Conservation (phyloP, 2,329 filamentous ascomycete species). For the Fusarium sp. region DNA sequence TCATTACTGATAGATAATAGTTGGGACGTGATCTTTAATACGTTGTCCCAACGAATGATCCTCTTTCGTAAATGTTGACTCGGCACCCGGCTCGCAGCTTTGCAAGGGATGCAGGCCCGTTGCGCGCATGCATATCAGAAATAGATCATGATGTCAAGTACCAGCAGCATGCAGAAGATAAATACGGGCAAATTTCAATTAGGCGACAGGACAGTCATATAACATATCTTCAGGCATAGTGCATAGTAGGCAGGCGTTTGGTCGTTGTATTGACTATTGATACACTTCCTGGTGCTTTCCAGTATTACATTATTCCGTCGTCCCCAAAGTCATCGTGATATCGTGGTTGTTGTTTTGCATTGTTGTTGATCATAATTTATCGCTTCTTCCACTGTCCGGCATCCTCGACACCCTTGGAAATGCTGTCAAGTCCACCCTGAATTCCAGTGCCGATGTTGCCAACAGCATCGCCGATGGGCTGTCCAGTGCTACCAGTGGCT, state of each 20-base stretch:
- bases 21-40: too few relatives aligned
- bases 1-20: too few relatives aligned
- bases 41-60: too few relatives aligned
- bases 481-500: conserved; percentile 65
- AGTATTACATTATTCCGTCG: conserved; percentile 14
- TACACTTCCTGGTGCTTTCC: not conserved
- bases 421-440: conserved; percentile 61
- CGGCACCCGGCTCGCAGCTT: too few relatives aligned
- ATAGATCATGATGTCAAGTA: not conserved
- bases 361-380: conserved; percentile 14
- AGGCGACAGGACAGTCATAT: too few relatives aligned
- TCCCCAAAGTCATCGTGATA: not conserved
- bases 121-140: too few relatives aligned
- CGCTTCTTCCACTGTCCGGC: conserved; percentile 68
- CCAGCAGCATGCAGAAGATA: not conserved
- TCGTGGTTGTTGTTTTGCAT: not conserved
- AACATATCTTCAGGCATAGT: not conserved
- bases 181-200: too few relatives aligned
- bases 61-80: too few relatives aligned
- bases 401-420: conserved; percentile 68
- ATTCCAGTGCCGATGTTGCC: conserved; percentile 65
- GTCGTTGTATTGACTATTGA: not conserved
- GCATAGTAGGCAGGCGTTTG: not conserved
- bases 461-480: conserved; percentile 67
- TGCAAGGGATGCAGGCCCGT: too few relatives aligned